A percentile compares a stretch with the other conserved stretches of the same genome.
Evolutionary conservation across 2,329 filamentous ascomycete genomes (phyloP).

Genomic region (Thielaviopsis euricoi): DNA sequence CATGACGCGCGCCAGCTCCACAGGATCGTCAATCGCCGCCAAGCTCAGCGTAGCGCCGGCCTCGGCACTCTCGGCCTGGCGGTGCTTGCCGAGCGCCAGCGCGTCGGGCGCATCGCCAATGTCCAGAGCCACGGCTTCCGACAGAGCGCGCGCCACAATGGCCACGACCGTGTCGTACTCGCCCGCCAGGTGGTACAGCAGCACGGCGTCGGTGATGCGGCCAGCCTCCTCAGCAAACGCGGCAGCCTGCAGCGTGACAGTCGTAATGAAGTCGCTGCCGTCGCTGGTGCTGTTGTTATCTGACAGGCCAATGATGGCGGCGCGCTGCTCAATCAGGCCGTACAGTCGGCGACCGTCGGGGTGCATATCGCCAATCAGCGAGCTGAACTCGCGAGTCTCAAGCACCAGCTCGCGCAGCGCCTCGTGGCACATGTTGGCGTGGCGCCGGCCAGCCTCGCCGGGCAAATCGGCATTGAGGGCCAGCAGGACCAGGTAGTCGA

Average conservation of each 20-base stretch:
- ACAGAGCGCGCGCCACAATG: conserved; percentile 78
- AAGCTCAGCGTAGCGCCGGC: conserved; percentile 22
- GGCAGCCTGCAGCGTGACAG: conserved; percentile 86
- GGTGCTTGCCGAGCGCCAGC: conserved; percentile 64
- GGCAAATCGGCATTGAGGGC: conserved; percentile 77
- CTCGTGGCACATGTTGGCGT: conserved; percentile 74
- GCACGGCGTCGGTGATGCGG: conserved; percentile 78
- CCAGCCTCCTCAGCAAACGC: conserved; percentile 89
- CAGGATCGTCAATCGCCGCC: conserved; percentile 42
- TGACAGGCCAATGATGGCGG: conserved; percentile 61
- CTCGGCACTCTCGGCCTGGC: conserved; percentile 41
- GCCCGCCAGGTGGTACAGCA: conserved; percentile 85
- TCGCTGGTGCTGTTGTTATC: conserved; percentile 54
- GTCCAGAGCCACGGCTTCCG: conserved; percentile 74
- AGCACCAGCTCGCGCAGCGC: conserved; percentile 84
- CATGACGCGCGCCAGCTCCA: conserved; percentile 43
- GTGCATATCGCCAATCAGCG: conserved; percentile 79
- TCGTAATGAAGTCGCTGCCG: conserved; percentile 56
- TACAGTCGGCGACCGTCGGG: conserved; percentile 71
- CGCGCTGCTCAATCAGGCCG: conserved; percentile 75
- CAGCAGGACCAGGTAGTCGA: conserved; percentile 84
- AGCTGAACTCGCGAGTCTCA: conserved; percentile 93
- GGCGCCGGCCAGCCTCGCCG: conserved; percentile 56
- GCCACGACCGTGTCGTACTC: conserved; percentile 90
- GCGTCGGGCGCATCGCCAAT: conserved; percentile 67